Base-by-base conservation (phyloP, 768 basidiomycete species). In the Chalciporus chontae region DNA sequence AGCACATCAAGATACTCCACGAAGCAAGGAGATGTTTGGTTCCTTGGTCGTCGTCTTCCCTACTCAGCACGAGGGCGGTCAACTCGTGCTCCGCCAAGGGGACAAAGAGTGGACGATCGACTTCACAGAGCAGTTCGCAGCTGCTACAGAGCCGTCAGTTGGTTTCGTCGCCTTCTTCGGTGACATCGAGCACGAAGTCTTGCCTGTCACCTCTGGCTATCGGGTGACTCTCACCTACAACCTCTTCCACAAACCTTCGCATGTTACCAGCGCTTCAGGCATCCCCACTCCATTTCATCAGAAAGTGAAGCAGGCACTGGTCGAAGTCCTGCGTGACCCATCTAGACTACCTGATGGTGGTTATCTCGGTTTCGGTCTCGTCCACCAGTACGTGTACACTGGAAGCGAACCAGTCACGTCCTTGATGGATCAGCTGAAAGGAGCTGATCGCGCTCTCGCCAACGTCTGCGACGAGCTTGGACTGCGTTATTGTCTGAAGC, bases 1-100 rank as follows among this genome's bases (percentile, higher is more conserved):
- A 54, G 34, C 73, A 0, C 79, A 79, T 53, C 67, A 72, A 37
- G 80, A 79, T 50, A 77, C 78, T 0, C 74, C 74, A 5, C 71
- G 73, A 8, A 56, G 65, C 8, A 63, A 67, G 5, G 58, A 55
- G 19, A 78, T 79, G 73, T 73, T 82, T 44, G 78, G 73, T 2
- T 79, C 78, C 1, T 69, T 83, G 5, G 71, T 80, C 2, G 53
- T 79, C 29, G 67, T 76, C 19, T 71, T 77, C 41, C 79, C 77
- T 11, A 71, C 72, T 0, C 26, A 55, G 0, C 73, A 80, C 52
- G 64, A 74, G 47, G 78, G 78, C 1, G 79, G 78, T 3, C 58
- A 62, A 15, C 67, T 78, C 13, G 43, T 67, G 3, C 62, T 82
- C 1, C 69, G 66, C 13, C 64, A 71, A 31, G 45, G 40, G 6